Base-by-base conservation (phyloP, 176 grass and related monocot species). In the Musa itinerans region DNA sequence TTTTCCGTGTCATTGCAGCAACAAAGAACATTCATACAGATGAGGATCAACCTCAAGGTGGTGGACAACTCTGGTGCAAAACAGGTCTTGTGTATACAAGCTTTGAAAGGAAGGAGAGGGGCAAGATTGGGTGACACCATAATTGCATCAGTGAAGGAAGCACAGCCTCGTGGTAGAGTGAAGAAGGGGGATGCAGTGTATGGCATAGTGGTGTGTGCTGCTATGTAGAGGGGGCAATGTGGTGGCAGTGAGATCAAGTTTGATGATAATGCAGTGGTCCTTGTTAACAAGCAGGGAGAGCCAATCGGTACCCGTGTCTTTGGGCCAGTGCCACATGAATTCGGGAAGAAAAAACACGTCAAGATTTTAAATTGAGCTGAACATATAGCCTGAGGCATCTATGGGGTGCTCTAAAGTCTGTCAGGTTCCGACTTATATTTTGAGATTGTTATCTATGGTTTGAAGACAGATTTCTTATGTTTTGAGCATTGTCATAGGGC, bases 21-120 rank as follows among this genome's bases (percentile, higher is more conserved):
- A 99, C 87, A 89, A 86, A 94, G 95, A 80, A 94, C 95, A 80
- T 99, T 94, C 78, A 86, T 99, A 79, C 95, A 99, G 79, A 99
- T 94, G 95, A 92, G 90, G 81, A 99, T 90, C 15, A 99, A 94
- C 73, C 95, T 99, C 22, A 99, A 92, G 78, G 90, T 94, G 17
- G 95, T 89, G 13, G 95, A 94, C 53, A 99, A 99, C 80, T 94
- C 90, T 1, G 95, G 95, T 22, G 95, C 88, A 16, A 99, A 91
- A 78, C 84, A 88, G 0, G 95, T 99, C 51, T 94, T 99, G 95
- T 94, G 90, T 78, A 94, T 94, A 58, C 90, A 94, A 79, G 74
- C 88, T 15, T 66, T 94, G 78, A 86, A 89, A 76, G 86, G 90
- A 54, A 91, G 83, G 82, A 89, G 84, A 73, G 24, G 24, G 24